These are phyloP conservation scores for Cucumis cinereus DNA, from an alignment of 306 rosid species.

Conservation along the genomic window DNA sequence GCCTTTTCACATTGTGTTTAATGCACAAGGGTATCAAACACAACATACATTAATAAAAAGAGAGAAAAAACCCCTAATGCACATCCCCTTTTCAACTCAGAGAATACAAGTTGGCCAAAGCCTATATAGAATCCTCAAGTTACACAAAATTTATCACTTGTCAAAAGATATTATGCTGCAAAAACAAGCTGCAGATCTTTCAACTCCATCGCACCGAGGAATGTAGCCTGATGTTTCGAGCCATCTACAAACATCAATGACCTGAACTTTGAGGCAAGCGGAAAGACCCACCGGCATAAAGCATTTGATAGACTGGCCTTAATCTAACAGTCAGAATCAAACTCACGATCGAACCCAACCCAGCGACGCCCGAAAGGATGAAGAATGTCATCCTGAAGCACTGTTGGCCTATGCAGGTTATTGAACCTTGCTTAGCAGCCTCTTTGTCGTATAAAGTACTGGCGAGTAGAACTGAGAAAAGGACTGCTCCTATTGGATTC, in stretches of 20 bases:
- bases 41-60: neutral
- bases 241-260: conserved; percentile 9
- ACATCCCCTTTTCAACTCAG: neutral
- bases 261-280: conserved; percentile 23
- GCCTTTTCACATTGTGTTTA: neutral
- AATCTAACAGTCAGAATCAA: conserved; percentile 53
- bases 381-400: conserved; percentile 76
- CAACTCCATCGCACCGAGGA: neutral
- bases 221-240: neutral
- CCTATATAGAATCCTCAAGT: neutral
- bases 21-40: neutral
- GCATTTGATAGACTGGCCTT: conserved; percentile 61
- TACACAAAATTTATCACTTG: neutral
- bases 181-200: neutral
- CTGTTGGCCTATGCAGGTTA: conserved; percentile 49
- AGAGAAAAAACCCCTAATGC: neutral
- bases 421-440: conserved; percentile 65
- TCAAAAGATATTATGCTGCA: neutral
- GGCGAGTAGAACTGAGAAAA: conserved; percentile 59
- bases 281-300: conserved; percentile 56
- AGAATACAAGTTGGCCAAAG: neutral
- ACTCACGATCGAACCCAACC: conserved; percentile 54
- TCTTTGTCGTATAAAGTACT: conserved; percentile 54
- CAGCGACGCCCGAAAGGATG: conserved; percentile 47
- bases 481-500: conserved; percentile 59